These are phyloP conservation scores for Teunomyces aglyptinius DNA, from an alignment of 805 yeast genomes.

Conservation along the genomic window DNA sequence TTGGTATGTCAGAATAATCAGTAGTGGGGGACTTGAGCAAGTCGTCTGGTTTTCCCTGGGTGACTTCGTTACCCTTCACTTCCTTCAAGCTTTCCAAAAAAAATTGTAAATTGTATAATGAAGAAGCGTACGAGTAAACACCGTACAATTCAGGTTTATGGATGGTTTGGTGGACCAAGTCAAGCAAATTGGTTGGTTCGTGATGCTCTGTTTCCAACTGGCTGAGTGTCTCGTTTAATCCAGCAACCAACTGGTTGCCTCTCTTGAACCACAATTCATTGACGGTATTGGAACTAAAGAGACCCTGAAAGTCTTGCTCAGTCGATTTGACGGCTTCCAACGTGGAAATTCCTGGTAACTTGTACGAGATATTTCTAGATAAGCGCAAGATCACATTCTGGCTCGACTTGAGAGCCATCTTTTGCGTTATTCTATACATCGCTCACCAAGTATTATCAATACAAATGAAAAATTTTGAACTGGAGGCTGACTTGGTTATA, in stretches of 20 bases:
- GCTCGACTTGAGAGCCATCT: slow-evolving; percentile 3
- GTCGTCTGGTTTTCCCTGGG: slow-evolving; percentile 24
- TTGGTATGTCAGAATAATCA: slow-evolving; percentile 33
- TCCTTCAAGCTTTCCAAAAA: slow-evolving; percentile 45
- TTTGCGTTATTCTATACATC: slow-evolving; percentile 10
- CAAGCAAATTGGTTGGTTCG: slow-evolving; percentile 15
- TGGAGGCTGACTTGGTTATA: not conserved
- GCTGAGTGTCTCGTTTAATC: slow-evolving; percentile 33
- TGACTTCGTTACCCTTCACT: slow-evolving; percentile 15
- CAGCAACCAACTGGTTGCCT: slow-evolving; percentile 33
- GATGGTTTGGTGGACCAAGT: slow-evolving; percentile 40
- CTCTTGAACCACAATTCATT: slow-evolving; percentile 39
- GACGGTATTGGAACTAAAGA: slow-evolving; percentile 31
- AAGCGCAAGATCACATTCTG: not conserved
- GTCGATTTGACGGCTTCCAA: slow-evolving; percentile 29
- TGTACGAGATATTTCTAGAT: slow-evolving; percentile 26
- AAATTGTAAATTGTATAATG: slow-evolving; percentile 49
- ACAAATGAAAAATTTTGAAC: slow-evolving; percentile 4
- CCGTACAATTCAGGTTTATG: slow-evolving; percentile 45
- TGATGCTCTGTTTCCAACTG: slow-evolving; percentile 8
- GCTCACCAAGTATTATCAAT: not conserved
- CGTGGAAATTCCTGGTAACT: slow-evolving; percentile 30
- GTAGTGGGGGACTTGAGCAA: slow-evolving; percentile 47
- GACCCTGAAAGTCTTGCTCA: slow-evolving; percentile 31
- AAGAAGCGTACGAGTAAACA: slow-evolving; percentile 45